These are phyloP conservation scores for Myriosclerotinia scirpicola DNA, from an alignment of 2,329 filamentous ascomycete species.

Conservation along the genomic window DNA sequence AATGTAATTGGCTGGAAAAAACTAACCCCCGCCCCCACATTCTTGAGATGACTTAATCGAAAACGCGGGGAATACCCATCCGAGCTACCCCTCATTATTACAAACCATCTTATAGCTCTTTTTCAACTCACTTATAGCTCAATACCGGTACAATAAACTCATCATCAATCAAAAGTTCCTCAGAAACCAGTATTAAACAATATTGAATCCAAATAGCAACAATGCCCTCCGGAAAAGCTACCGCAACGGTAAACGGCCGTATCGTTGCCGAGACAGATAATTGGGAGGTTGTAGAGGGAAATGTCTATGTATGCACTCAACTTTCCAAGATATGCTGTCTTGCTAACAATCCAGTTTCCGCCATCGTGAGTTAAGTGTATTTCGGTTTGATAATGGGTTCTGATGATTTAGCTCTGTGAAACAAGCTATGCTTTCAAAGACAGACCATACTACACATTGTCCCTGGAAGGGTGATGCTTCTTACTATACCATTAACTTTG, in stretches of 20 bases:
- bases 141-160: neutral
- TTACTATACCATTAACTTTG: slow-evolving; percentile 50
- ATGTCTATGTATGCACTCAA: slow-evolving; percentile 46
- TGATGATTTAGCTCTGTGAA: slow-evolving; percentile 41
- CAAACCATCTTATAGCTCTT: slow-evolving; percentile 4
- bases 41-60: neutral
- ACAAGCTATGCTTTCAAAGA: slow-evolving; percentile 44
- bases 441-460: slow-evolving; percentile 45
- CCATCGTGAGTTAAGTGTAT: slow-evolving; percentile 37
- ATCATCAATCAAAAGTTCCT: neutral
- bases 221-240: slow-evolving; percentile 36
- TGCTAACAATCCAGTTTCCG: slow-evolving; percentile 40
- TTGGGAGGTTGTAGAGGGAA: slow-evolving; percentile 50
- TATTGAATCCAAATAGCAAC: neutral
- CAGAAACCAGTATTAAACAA: neutral
- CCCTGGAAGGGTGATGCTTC: slow-evolving; percentile 50
- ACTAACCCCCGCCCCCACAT: neutral
- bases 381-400: neutral
- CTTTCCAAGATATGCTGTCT: neutral
- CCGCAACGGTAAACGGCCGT: slow-evolving; percentile 47
- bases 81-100: slow-evolving; percentile 23
- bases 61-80: neutral
- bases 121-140: neutral
- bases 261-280: slow-evolving; percentile 48
- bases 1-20: slow-evolving; percentile 1